These are phyloP conservation scores for Ophiostoma perfectum DNA, from an alignment of 2,329 filamentous ascomycete species.

Conservation along the genomic window DNA sequence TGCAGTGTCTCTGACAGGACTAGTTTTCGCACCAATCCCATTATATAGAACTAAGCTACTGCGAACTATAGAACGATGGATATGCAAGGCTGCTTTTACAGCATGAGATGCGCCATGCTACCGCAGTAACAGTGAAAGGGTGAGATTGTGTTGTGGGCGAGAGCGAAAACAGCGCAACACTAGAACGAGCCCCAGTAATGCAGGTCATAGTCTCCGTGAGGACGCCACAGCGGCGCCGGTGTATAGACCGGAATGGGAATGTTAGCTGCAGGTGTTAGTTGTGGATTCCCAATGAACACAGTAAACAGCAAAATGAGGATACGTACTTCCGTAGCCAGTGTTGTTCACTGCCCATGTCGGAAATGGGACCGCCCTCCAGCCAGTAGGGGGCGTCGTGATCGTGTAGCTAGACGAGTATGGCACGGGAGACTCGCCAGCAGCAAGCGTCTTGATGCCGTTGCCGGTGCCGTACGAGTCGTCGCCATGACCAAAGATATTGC, in stretches of 20 bases:
- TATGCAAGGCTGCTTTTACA: too few species aligned
- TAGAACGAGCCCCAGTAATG: conserved; percentile 10
- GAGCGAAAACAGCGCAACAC: background rate
- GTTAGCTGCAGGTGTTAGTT: background rate
- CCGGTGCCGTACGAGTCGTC: conserved; percentile 1
- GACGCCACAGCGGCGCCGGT: conserved; percentile 2
- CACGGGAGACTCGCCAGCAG: background rate
- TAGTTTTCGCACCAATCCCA: conserved; percentile 6
- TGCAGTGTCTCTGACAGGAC: background rate
- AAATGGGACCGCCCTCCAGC: background rate
- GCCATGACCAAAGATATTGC: background rate
- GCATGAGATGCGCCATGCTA: too few species aligned
- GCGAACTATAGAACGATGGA: background rate
- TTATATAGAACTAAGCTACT: background rate
- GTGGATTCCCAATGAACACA: background rate
- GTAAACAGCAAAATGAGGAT: background rate
- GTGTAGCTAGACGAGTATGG: background rate
- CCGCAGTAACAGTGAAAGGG: too few species aligned
- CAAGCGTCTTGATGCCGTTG: conserved; percentile 2
- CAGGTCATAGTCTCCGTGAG: conserved; percentile 10
- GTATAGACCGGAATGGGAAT: conserved; percentile 9
- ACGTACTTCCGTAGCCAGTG: conserved; percentile 5
- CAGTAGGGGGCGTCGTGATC: background rate
- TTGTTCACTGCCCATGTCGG: conserved; percentile 5
- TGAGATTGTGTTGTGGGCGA: background rate